Evolutionary conservation across 768 basidiomycete genomes (phyloP), one percentile per base, ranked within the genome.

Genomic region (Suillus variegatus): DNA sequence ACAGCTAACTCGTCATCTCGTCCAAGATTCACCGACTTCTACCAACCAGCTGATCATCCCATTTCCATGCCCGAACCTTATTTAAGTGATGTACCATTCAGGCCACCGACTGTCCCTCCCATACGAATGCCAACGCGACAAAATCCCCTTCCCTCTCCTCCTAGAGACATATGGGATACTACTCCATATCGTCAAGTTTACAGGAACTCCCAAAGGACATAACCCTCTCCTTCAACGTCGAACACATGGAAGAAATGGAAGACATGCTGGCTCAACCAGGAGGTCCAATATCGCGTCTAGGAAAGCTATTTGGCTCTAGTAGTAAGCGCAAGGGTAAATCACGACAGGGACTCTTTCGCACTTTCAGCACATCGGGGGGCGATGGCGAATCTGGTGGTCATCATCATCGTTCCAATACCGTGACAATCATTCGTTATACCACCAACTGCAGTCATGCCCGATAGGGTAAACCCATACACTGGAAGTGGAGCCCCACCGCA

Each of bases 81-180:
- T 38, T 35, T 20, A 16, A 41, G 35, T 12, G 65, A 56, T 22
- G 44, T 62, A 41, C 67, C 65, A 13, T 61, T 61, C 36, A 36
- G 63, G 14, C 62, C 65, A 8, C 67, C 65, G 25, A 60, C 65
- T 9, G 62, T 60, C 25, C 66, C 67, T 1, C 71, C 71, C 4
- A 63, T 62, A 25, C 16, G 49, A 16, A 44, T 62, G 4, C 40
- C 69, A 18, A 55, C 51, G 35, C 28, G 47, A 49, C 61, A 63
- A 20, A 90, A 93, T 71, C 90, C 89, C 6, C 84, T 92, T 10
- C 91, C 91, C 0, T 65, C 72, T 3, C 89, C 86, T 0, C 91
- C 91, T 0, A 76, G 76, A 38, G 86, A 91, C 70, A 63, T 92
- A 9, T 89, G 88, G 73, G 81, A 84, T 14, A 75, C 76, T 35